Percentiles rank a stretch among this genome's conserved stretches.
Evolutionary conservation across 2,329 filamentous ascomycete genomes (phyloP).

Genomic region (Ophiostoma sp.): DNA sequence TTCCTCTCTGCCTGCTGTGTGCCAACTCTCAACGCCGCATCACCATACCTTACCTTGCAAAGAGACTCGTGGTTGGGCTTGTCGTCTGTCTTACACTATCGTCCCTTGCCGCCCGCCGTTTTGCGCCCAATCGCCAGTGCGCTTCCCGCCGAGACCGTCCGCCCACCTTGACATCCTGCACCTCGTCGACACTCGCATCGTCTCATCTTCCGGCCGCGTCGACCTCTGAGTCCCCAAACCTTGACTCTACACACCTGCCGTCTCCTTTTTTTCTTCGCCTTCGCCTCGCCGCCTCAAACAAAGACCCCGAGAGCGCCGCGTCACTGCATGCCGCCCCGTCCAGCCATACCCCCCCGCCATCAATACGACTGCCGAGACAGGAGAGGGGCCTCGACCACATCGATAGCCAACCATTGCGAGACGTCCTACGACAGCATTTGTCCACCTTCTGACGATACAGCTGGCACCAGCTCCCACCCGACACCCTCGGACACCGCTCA

Average conservation of each 20-base stretch:
- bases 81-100: not conserved
- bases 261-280: not conserved
- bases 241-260: not conserved
- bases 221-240: not conserved
- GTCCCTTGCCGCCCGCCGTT: slow-evolving; percentile 16
- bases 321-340: not conserved
- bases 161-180: not conserved
- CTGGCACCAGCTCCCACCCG: not conserved
- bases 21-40: too few species aligned
- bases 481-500: not conserved
- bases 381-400: not conserved
- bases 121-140: slow-evolving; percentile 21
- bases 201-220: slow-evolving; percentile 6
- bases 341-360: not conserved
- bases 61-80: not conserved
- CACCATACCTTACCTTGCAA: too few species aligned
- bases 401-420: not conserved
- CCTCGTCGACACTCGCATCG: not conserved
- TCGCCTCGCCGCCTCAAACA: slow-evolving; percentile 3
- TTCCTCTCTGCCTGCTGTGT: too few species aligned
- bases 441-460: not conserved
- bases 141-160: slow-evolving; percentile 18
- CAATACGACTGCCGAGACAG: not conserved
- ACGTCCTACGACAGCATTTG: not conserved
- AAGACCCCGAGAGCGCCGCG: slow-evolving; percentile 7